Base-by-base conservation (phyloP, 1,284 basidiomycete species). In the Vanrija sp. region DNA sequence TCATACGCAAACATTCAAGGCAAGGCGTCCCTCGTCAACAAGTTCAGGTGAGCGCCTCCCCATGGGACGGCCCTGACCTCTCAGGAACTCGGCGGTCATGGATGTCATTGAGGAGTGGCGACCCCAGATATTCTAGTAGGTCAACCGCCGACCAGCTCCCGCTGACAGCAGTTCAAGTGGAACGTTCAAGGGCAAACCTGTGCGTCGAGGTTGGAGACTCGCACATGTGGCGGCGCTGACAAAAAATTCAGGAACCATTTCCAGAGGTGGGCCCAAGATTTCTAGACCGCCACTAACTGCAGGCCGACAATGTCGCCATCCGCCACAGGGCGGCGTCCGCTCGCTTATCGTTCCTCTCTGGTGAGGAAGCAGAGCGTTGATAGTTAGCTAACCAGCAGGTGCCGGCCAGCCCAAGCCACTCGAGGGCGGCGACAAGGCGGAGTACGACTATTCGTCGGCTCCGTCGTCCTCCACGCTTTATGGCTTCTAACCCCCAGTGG, bases 1-100 rank as follows among this genome's bases (percentile, higher is more conserved):
- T 73, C 71, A 8, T 76, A 76, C 41, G 75, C 73, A 31, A 71
- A 71, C 49, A 73, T 75, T 41, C 75, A 76, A 54, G 75, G 73
- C 12, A 74, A 75, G 51, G 59, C 63, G 3, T 68, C 67, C 3
- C 58, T 76, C 16, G 66, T 76, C 41, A 67, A 67, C 57, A 75
- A 76, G 60, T 76, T 76, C 61, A 63, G 63, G 74, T 72, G 27
- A 46, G 69, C 56, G 6, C 19, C 6, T 7, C 12, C 5, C 10
- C 9, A 19, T 25, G 12, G 19, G 3, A 14, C 18, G 27, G 25
- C 15, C 7, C 25, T 52, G 39, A 50, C 20, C 23, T 15, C 12
- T 39, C 39, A 75, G 73, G 31, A 73, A 75, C 60, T 74, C 72
- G 22, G 61, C 68, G 0, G 72, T 76, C 8, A 73, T 76, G 73